Conservation (phyloP, 208 protist species). For the Endotrypanum monterogeii region DNA sequence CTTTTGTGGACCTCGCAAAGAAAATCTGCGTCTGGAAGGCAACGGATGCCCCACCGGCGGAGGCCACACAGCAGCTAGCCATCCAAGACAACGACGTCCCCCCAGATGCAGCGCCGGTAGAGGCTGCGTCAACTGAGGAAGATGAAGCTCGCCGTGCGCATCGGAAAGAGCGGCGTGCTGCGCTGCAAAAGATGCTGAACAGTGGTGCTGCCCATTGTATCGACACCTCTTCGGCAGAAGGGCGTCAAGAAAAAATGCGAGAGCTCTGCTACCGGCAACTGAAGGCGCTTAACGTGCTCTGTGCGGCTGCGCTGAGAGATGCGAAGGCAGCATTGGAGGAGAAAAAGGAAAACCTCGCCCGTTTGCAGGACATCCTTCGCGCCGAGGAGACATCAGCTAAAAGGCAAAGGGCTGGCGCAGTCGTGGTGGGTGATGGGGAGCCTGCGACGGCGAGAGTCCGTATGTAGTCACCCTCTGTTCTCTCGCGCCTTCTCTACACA, state of each 20-base stretch:
- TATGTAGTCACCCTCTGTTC: not conserved
- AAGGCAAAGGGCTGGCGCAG: not conserved
- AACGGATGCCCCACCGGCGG: constrained; percentile 63
- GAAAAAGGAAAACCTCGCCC: constrained; percentile 31
- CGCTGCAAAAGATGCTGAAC: constrained; percentile 47
- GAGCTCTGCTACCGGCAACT: constrained; percentile 74
- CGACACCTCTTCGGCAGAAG: constrained; percentile 26
- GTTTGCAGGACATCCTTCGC: constrained; percentile 16
- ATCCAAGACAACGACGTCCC: constrained; percentile 30
- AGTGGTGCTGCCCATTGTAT: constrained; percentile 27
- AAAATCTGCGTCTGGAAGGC: constrained; percentile 77
- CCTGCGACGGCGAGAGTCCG: not conserved
- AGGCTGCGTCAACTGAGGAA: constrained; percentile 12
- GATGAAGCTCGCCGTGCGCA: constrained; percentile 16
- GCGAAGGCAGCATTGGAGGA: constrained; percentile 39
- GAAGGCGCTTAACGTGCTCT: constrained; percentile 60
- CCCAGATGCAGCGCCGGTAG: not conserved
- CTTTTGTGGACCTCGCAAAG: constrained; percentile 66
- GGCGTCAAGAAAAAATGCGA: constrained; percentile 36
- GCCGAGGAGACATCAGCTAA: not conserved
- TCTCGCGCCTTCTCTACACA: not conserved
- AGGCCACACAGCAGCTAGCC: constrained; percentile 60
- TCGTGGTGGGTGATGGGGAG: not conserved
- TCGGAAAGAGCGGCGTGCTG: constrained; percentile 39
- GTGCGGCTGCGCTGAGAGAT: constrained; percentile 36